Evolutionary conservation across 2,329 filamentous ascomycete species (phyloP), one percentile per base, ranked within the genome.

Genomic region (Elsinoe australis): DNA sequence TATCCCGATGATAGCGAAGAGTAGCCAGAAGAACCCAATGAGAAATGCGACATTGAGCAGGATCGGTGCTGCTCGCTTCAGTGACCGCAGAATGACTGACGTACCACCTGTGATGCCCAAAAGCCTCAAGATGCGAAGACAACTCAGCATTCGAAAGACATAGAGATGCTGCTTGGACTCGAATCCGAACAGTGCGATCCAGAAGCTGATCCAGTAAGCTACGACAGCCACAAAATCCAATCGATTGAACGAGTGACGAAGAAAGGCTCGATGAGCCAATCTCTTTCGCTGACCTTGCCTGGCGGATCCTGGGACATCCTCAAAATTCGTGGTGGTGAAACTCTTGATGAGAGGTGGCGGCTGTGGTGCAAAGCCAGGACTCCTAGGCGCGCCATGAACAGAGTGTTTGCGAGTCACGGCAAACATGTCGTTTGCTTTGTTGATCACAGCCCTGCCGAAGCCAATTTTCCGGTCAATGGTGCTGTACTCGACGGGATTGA

Each of bases 121-220:
- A n/a, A 98, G 75, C 52, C 92, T 80, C 54, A 98, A 69, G 54
- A 98, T 95, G 35, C 94, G 85, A 54, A 98, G 74, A 66, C 88
- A 95, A 61, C 89, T 95, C 51, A 98, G 73, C 94, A 98, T 98
- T 49, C 87, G 83, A 65, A 98, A 98, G 5, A 96, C 77, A 58
- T 88, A 94, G 5, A 96, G 65, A 60, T 94, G 86, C 46, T 80
- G 73, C 2, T 65, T 60, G 52, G 75, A 73, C 61, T 95, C 86
- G 15, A 88, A 62, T 0, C 83, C 80, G 8, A 77, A 75, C 14
- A 89, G 67, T 24, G 80, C 78, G 44, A 98, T 72, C 8, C 79
- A 64, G 59, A 96, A 92, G 1, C 87, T 83, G 50, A 95, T 83
- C 92, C 92, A 98, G 66, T 88, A 98, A 0, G 90, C 84, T n/a